phyloP scores from a whole-genome alignment of 2,329 filamentous ascomycete genomes.

The Claviceps pazoutovae region DNA sequence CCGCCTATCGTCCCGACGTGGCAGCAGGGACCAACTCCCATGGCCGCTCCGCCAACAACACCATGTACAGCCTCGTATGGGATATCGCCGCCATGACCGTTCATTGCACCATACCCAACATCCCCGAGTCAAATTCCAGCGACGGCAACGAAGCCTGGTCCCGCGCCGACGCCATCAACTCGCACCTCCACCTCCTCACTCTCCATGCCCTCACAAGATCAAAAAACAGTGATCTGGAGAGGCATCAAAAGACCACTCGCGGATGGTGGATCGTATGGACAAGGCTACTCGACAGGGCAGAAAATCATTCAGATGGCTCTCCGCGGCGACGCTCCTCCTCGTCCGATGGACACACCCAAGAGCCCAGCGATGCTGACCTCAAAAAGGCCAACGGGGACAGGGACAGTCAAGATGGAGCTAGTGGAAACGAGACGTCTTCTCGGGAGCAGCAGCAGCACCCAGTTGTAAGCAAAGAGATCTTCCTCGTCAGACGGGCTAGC shows the following conservation, averaged over 20 bases:
- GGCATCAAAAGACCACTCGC: conserved; percentile 50
- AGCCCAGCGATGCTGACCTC: conserved; percentile 7
- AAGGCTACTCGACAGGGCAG: conserved; percentile 30
- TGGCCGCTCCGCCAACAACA: conserved; percentile 5
- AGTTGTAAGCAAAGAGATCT: conserved; percentile 40
- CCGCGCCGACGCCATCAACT: conserved; percentile 48
- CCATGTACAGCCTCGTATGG: conserved; percentile 50
- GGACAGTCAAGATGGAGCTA: conserved; percentile 2
- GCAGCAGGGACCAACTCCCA: conserved; percentile 9
- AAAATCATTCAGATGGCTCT: not conserved
- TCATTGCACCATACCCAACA: conserved; percentile 4
- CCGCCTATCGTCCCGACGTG: conserved; percentile 38
- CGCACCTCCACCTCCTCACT: conserved; percentile 49
- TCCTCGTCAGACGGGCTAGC: conserved; percentile 45
- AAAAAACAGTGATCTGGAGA: conserved; percentile 35
- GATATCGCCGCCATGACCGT: conserved; percentile 27
- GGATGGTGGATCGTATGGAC: conserved; percentile 62
- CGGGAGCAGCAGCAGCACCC: not conserved
- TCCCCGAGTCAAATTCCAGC: conserved; percentile 4
- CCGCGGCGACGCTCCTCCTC: too few relatives aligned
- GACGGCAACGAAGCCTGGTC: conserved; percentile 31
- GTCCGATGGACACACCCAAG: not conserved
- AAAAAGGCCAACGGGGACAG: not conserved
- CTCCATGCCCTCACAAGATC: conserved; percentile 32
- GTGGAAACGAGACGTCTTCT: not conserved